Percentiles rank a stretch among this genome's conserved stretches.
These are phyloP conservation scores for Tetrastigma voinierianum DNA, from an alignment of 164 flowering plant species.

Conservation along the genomic window DNA sequence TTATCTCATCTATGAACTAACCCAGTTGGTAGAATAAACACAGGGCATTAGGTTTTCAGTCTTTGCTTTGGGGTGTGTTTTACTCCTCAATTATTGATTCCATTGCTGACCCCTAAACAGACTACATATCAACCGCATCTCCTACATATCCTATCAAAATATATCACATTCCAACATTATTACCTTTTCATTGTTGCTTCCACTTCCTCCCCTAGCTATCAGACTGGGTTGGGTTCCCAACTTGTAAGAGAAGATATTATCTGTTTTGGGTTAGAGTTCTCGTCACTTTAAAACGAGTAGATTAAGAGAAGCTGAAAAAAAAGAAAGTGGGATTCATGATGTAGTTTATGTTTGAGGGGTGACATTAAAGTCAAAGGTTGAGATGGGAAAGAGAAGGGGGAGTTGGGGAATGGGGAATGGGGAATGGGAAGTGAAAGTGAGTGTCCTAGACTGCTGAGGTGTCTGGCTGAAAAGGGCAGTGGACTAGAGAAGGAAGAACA, in stretches of 20 bases:
- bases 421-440: background rate
- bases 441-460: constrained; percentile 11
- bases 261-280: too few species aligned
- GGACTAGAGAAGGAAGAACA: background rate
- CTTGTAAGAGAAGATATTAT: too few species aligned
- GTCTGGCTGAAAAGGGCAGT: constrained; percentile 11
- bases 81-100: background rate
- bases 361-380: too few species aligned
- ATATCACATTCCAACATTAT: background rate
- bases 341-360: too few species aligned
- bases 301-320: too few species aligned
- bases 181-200: background rate
- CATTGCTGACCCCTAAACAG: background rate
- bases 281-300: too few species aligned
- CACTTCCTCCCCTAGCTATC: too few species aligned
- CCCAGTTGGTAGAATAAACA: too few species aligned
- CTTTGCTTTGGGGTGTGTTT: constrained; percentile 1
- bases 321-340: too few species aligned
- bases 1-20: constrained; percentile 1
- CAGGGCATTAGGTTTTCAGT: background rate
- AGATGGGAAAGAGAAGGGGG: too few species aligned
- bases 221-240: too few species aligned
- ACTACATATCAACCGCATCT: constrained; percentile 1
- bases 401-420: background rate
- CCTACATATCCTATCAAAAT: constrained; percentile 1